Evolutionary conservation across 1,284 basidiomycete species (phyloP), one percentile per base, ranked within the genome.

Genomic region (Fomitopsis betulina): DNA sequence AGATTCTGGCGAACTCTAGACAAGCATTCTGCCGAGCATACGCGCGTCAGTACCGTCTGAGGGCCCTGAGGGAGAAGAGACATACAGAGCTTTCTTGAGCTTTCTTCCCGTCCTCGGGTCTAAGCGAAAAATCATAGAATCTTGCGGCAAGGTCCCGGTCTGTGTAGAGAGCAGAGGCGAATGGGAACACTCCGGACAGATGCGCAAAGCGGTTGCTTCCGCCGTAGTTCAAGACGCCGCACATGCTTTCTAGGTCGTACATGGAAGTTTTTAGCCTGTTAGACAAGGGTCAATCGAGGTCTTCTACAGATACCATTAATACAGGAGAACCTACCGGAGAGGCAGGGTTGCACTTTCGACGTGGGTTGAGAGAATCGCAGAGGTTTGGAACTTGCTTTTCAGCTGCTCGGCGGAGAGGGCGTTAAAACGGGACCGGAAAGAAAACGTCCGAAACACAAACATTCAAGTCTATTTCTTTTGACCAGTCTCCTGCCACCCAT

Each of bases 321-420:
- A 21, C n/a, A 55, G 37, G 17, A 13, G 57, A 39, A 33, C 74
- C 45, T 62, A 87, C 87, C 88, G 80, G 37, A 87, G 67, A 2
- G 87, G 84, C 35, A 89, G 74, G 2, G 89, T 91, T 13, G 73
- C 75, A 33, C 75, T 84, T 60, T 91, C 87, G 15, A 90, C 73
- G 62, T 87, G 81, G n/a, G 86, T 73, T 0, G 89, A 84, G 7
- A 90, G 67, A 38, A 91, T 67, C 8, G 87, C 86, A 2, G 88
- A 87, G 12, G 77, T 74, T 53, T 84, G 79, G 68, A 85, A 88
- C 1, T 71, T 57, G 53, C 73, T 76, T 13, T 70, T 65, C 35
- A 61, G 65, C 82, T 87, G 13, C n/a, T 15, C 35, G 13, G 35
- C 8, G 35, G 35, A 3, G 25, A 13, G 8, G 17, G 45, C 12